Evolutionary conservation across 75 land plant species (phyloP), one percentile per base, ranked within the genome.

Genomic region (Cupressus sempervirens): DNA sequence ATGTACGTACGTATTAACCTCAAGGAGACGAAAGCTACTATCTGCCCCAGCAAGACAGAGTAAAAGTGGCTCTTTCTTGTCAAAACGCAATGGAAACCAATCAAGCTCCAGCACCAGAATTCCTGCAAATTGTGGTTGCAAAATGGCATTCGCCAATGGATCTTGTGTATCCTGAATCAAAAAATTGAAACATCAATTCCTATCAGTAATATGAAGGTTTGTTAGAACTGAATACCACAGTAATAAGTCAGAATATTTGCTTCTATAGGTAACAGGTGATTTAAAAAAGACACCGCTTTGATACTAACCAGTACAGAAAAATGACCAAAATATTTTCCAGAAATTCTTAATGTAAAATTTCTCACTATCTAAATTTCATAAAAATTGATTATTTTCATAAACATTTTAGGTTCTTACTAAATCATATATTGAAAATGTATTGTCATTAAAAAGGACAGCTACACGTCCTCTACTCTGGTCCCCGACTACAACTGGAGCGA

Each of bases 21-120:
- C 99, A 86, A 96, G 91, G 83, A 98, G 95, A 80, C 99, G 98
- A 88, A 96, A 94, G 86, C 99, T 98, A 83, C 98, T 90, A 84
- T 98, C 99, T 86, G 99, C 99, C 82, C 98, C 99, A 79, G 97
- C 98, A 83, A 96, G 85, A 86, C 99, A 98, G 52, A 98, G 85
- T 34, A 93, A 91, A 68, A 96, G 80, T 35, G 96, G 95, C 36
- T 98, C 99, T 86, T 90, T 85, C 85, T 90, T 97, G 83, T 91
- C 92, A 84, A 89, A 88, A 56, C 98, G 91, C 79, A 93, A 50
- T 36, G 96, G 94, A 85, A 94, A 92, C 99, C 99, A 98, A 83
- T 98, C 99, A 83, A 98, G 92, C 83, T 98, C 99, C 86, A 96
- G 80, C 65, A 98, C 98, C 83, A 98, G 91, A 0, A 97, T 94